Evolutionary conservation across 495 filamentous ascomycete species (phyloP), one percentile per base, ranked within the genome.

Genomic region (Penicillium angulare): DNA sequence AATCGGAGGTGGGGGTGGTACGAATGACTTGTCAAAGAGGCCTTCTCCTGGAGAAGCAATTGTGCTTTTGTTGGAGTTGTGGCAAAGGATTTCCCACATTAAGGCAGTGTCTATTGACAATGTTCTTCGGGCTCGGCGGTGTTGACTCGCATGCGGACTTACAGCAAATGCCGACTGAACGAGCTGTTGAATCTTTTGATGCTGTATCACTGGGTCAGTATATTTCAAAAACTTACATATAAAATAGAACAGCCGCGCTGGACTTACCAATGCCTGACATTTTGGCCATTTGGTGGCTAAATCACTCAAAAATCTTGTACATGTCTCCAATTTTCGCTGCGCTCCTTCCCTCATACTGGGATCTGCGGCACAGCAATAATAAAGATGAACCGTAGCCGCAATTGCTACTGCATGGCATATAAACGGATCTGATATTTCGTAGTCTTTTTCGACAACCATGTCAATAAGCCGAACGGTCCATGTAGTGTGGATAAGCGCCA

Each of bases 31-130:
- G 21, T 68, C 60, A 5, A 70, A 59, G 8, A 70, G 55, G 16
- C 60, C 55, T 6, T 53, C 57, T 1, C 59, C 55, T 3, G 60
- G 33, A 16, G 55, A 50, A 21, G 36, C 34, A 6, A 39, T 57
- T 7, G 47, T 33, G 1, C 48, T 47, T 15, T 51, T 52, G 2
- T 57, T 48, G 8, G 63, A 64, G 39, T 55, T 68, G 43, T 71
- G 64, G 9, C 67, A 63, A 7, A 75, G 62, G 20, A 72, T 69
- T 18, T 73, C 70, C 72, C 72, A 75, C 72, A 75, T 75, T n/a
- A 75, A 42, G 5, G 68, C 63, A 3, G 72, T 68, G 32, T 67
- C 52, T 18, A 62, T 75, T 5, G 72, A 67, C 34, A 72, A 59
- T 20, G 72, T 73, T 39, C 71, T 67, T 24, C 67, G 63, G 7